Evolutionary conservation across 805 yeast genomes (phyloP).

Genomic region (Kluyveromyces aestuarii): DNA sequence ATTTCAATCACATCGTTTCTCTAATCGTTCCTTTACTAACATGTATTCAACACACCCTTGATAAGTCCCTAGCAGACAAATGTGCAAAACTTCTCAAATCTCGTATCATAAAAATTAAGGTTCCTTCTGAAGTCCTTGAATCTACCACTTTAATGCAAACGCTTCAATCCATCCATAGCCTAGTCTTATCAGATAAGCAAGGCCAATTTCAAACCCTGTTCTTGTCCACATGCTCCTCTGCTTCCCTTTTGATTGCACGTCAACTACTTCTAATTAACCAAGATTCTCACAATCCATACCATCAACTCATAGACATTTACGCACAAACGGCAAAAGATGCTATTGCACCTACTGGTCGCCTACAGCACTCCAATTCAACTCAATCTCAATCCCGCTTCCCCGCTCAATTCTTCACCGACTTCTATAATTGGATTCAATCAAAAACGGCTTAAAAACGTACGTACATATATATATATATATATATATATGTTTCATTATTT

Average conservation of each 20-base stretch:
- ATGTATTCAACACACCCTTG: slow-evolving; percentile 59
- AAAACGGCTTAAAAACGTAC: background rate
- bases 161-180: slow-evolving; percentile 36
- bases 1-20: slow-evolving; percentile 28
- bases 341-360: slow-evolving; percentile 3
- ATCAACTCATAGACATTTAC: slow-evolving; percentile 47
- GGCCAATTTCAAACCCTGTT: slow-evolving; percentile 30
- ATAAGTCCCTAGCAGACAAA: slow-evolving; percentile 61
- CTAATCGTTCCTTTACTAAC: slow-evolving; percentile 48
- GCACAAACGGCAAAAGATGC: slow-evolving; percentile 37
- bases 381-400: background rate
- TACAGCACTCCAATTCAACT: background rate
- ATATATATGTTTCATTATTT: background rate
- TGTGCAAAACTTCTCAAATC: slow-evolving; percentile 63
- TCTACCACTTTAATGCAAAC: slow-evolving; percentile 11
- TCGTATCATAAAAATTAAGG: slow-evolving; percentile 44
- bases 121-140: slow-evolving; percentile 4
- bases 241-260: slow-evolving; percentile 40
- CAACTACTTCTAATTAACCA: background rate
- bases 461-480: background rate
- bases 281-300: slow-evolving; percentile 16
- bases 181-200: slow-evolving; percentile 29
- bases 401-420: slow-evolving; percentile 54
- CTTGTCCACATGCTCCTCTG: slow-evolving; percentile 51
- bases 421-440: slow-evolving; percentile 59